Evolutionary conservation across 169 alveolate genomes (phyloP), one percentile per base, ranked within the genome.

Genomic region (Cryptosporidium baileyi): DNA sequence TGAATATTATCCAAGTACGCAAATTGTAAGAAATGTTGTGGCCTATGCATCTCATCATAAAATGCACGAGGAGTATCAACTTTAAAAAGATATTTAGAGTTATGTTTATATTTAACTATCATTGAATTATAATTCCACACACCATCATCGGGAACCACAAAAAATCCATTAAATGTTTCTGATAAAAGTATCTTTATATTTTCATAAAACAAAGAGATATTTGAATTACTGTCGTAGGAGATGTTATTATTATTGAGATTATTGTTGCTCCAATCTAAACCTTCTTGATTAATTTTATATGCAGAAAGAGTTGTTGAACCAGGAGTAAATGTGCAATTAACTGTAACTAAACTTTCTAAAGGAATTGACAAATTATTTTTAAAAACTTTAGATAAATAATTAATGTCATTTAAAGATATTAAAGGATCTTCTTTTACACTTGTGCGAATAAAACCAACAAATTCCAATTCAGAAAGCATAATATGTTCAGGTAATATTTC

Each of bases 81-180:
- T 95, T 96, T 57, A 91, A 91, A 52, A 38, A 67, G 30, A 45
- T 36, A 44, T 44, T 36, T 62, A 43, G 51, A n/a, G 32, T 54
- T 34, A 30, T 47, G 3, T 52, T 34, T 61, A 34, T 80, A 88
- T 90, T 91, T 91, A 57, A 95, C 94, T 36, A 99, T 99, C 97
- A 96, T 97, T 90, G 98, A 96, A 93, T 98, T 97, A 92, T 98
- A 98, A 93, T 97, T 98, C 99, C 99, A 98, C 38, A 97, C 91
- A 44, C 97, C 98, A 62, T 95, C 99, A 51, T 96, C 99, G 26
- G 99, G 99, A 45, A 98, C 97, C 94, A 98, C 91, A 92, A 96
- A 98, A 95, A 96, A 98, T 17, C 99, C 99, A 89, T 95, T 91
- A 91, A 94, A 96, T 81, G 94, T 96, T 90, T 97, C 99, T 40